These are phyloP conservation scores for Penicillium sclerotiorum DNA, from an alignment of 2,329 filamentous ascomycete genomes.

Conservation along the genomic window DNA sequence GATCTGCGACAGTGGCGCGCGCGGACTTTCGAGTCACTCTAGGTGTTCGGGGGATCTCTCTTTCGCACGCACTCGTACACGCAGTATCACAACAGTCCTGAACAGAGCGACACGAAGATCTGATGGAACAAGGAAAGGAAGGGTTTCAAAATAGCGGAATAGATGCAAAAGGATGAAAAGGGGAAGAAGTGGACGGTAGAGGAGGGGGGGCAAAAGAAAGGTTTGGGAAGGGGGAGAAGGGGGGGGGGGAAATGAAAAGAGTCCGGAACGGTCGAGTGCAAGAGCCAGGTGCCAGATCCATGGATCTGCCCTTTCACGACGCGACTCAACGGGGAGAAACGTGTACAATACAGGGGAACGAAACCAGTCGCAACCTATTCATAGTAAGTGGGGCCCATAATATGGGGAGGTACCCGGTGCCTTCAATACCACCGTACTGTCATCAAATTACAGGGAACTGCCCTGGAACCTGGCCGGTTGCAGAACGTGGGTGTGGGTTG, in stretches of 20 bases:
- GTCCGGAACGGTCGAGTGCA: slow-evolving; percentile 28
- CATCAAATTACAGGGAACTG: slow-evolving; percentile 14
- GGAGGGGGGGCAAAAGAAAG: slow-evolving; percentile 22
- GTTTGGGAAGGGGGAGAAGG: slow-evolving; percentile 23
- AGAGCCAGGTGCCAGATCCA: slow-evolving; percentile 31
- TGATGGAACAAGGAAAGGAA: slow-evolving; percentile 6
- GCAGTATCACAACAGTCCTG: neutral
- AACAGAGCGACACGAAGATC: neutral
- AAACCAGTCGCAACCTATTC: neutral
- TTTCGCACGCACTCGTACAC: no score
- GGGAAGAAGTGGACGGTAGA: slow-evolving; percentile 24
- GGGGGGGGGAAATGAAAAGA: slow-evolving; percentile 22
- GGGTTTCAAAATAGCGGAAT: slow-evolving; percentile 13
- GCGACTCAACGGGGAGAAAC: slow-evolving; percentile 22
- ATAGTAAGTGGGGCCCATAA: neutral
- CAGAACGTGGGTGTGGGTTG: slow-evolving; percentile 23
- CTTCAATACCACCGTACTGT: slow-evolving; percentile 26
- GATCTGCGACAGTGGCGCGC: slow-evolving; percentile 22
- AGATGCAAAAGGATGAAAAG: slow-evolving; percentile 20
- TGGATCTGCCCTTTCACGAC: slow-evolving; percentile 29
- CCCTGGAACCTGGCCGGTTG: slow-evolving; percentile 25
- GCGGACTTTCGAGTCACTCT: slow-evolving; percentile 4
- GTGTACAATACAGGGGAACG: slow-evolving; percentile 10
- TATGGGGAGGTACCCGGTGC: slow-evolving; percentile 15
- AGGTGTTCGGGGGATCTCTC: no score